These are phyloP conservation scores for Glycine latifolia DNA, from an alignment of 306 rosid species.

Conservation along the genomic window DNA sequence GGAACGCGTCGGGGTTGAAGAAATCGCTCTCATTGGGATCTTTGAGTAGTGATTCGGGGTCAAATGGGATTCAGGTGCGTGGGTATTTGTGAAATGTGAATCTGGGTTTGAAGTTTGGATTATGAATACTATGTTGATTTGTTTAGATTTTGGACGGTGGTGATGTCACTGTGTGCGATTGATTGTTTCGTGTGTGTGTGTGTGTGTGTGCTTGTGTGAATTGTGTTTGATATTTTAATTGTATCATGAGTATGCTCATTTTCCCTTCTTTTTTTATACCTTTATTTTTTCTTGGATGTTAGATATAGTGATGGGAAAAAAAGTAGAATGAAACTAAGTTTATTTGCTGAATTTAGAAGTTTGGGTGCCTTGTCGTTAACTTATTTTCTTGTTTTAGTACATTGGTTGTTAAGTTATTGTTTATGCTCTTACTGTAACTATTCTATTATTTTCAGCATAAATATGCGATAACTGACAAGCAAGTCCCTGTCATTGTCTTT, in stretches of 20 bases:
- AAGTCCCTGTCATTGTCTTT: background rate
- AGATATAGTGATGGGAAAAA: background rate
- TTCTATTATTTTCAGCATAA: constrained; percentile 34
- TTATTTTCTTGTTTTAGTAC: constrained; percentile 40
- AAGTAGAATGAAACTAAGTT: constrained; percentile 6
- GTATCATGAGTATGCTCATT: constrained; percentile 11
- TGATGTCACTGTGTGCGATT: constrained; percentile 20
- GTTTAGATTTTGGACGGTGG: constrained; percentile 45
- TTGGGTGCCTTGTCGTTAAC: constrained; percentile 16
- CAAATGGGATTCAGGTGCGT: constrained; percentile 47
- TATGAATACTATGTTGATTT: constrained; percentile 1
- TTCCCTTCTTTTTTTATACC: background rate
- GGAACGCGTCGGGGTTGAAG: constrained; percentile 42
- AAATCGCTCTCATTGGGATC: constrained; percentile 59
- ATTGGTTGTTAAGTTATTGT: constrained; percentile 20
- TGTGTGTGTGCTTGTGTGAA: too few relatives aligned
- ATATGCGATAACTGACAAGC: background rate
- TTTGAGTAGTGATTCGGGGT: constrained; percentile 18
- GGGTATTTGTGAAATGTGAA: constrained; percentile 13
- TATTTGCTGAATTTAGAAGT: constrained; percentile 3
- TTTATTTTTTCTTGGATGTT: background rate
- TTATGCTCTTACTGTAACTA: constrained; percentile 5
- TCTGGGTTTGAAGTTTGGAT: constrained; percentile 47
- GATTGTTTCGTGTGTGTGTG: background rate
- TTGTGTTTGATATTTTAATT: constrained; percentile 12